Evolutionary conservation across 1,139 yeast species (phyloP).

Genomic region (Wickerhamiella pararugosa): DNA sequence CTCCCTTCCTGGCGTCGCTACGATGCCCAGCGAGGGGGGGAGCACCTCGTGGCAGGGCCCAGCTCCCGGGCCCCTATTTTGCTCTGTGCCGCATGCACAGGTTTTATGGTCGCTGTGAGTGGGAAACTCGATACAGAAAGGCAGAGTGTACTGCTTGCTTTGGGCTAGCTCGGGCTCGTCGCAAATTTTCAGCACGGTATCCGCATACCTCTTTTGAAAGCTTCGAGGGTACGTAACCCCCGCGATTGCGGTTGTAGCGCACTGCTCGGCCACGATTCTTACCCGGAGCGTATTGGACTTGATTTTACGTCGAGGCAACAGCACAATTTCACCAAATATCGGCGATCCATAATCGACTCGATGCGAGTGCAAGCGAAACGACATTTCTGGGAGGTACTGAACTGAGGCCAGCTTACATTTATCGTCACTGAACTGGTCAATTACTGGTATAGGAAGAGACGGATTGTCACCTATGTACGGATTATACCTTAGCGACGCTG

Average conservation of each 20-base stretch:
- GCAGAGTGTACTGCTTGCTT: background rate
- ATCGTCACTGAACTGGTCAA: too few relatives aligned
- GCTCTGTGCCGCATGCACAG: background rate
- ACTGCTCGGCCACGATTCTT: background rate
- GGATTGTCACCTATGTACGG: too few relatives aligned
- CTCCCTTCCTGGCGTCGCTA: background rate
- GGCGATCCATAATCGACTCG: conserved; percentile 1
- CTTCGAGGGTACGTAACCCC: too few relatives aligned
- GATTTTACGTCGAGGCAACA: conserved; percentile 4
- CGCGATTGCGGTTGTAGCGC: background rate
- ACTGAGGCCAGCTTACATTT: background rate
- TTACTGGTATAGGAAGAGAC: too few relatives aligned
- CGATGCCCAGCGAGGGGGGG: conserved; percentile 2
- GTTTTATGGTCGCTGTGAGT: background rate
- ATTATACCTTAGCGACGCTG: too few relatives aligned
- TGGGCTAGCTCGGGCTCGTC: background rate
- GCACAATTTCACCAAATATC: background rate
- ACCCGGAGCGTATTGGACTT: background rate
- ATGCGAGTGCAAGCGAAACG: background rate
- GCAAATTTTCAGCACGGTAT: background rate
- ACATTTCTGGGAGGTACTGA: conserved; percentile 1
- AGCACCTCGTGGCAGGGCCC: background rate
- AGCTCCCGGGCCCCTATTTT: too few relatives aligned
- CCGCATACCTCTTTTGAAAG: background rate
- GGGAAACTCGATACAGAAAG: conserved; percentile 2